A percentile compares a stretch with the other conserved stretches of the same genome.
Conservation (phyloP, 257 asterid species). For the Ballota nigra region DNA sequence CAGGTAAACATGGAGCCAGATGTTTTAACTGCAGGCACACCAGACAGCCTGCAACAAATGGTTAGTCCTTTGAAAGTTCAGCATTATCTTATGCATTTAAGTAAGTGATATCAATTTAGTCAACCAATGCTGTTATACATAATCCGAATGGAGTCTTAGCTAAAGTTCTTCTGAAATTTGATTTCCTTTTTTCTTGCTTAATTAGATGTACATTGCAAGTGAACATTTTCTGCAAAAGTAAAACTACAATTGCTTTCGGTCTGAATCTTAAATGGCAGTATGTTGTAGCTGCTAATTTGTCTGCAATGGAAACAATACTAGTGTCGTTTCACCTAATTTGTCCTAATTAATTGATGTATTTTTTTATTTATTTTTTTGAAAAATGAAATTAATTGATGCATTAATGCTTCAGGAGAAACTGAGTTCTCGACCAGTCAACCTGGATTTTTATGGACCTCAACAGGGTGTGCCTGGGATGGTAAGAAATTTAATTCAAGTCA, state of each 20-base stretch:
- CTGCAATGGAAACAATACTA: neutral
- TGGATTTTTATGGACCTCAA: conserved; percentile 70
- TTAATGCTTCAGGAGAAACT: conserved; percentile 64
- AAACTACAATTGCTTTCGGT: neutral
- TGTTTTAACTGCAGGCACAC: conserved; percentile 56
- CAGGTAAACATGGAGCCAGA: conserved; percentile 79
- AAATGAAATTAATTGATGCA: neutral
- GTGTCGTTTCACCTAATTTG: neutral
- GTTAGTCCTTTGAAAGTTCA: conserved; percentile 42
- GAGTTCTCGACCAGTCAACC: conserved; percentile 64
- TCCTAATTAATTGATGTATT: conserved; percentile 10
- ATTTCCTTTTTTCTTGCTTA: neutral
- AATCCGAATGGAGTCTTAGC: neutral
- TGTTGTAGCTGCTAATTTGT: neutral
- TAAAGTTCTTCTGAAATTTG: neutral
- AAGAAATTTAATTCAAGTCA: conserved; percentile 25
- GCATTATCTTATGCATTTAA: conserved; percentile 1
- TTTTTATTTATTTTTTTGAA: too few relatives aligned
- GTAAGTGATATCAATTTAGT: neutral
- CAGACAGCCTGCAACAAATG: conserved; percentile 84
- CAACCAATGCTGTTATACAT: neutral
- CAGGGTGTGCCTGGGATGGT: conserved; percentile 90
- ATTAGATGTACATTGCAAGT: neutral
- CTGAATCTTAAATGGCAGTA: neutral
- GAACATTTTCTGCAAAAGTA: neutral